These are phyloP conservation scores for Gossypium gossypioides DNA, from an alignment of 441 rosid species.

Conservation along the genomic window DNA sequence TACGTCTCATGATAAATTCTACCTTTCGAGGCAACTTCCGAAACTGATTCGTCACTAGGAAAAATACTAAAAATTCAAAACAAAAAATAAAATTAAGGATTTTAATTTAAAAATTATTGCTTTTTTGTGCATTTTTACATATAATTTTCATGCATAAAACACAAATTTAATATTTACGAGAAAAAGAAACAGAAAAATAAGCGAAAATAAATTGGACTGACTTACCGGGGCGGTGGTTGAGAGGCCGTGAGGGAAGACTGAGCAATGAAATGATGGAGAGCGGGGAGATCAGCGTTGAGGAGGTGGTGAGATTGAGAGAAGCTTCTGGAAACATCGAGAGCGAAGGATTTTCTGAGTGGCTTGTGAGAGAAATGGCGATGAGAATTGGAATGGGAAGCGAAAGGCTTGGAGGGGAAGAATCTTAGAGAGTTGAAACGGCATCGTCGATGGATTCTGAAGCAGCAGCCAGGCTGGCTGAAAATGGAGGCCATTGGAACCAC, in stretches of 20 bases:
- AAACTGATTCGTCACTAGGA: conserved; percentile 28
- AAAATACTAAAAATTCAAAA: conserved; percentile 12
- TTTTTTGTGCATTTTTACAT: not conserved
- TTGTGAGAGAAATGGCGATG: conserved; percentile 17
- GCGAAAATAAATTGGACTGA: not conserved
- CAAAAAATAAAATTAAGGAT: not conserved
- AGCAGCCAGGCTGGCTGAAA: conserved; percentile 33
- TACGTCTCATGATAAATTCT: conserved; percentile 86
- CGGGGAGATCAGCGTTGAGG: conserved; percentile 33
- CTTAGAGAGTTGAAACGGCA: conserved; percentile 25
- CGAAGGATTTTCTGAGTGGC: conserved; percentile 17
- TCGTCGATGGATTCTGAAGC: conserved; percentile 32
- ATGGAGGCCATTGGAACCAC: conserved; percentile 30
- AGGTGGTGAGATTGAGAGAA: conserved; percentile 33
- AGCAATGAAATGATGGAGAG: conserved; percentile 52
- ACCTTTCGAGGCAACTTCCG: conserved; percentile 38
- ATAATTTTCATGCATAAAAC: not conserved
- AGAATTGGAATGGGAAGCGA: conserved; percentile 8
- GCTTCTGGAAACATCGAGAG: conserved; percentile 32
- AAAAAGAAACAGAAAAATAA: not conserved
- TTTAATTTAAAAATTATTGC: not conserved
- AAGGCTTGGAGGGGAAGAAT: conserved; percentile 29
- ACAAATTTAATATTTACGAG: not conserved
- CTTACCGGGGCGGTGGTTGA: conserved; percentile 47
- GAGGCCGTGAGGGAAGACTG: conserved; percentile 39